Evolutionary conservation across 2,329 filamentous ascomycete genomes (phyloP), one percentile per base, ranked within the genome.

Genomic region (Ophiognomonia clavigignenti-juglandacearum): DNA sequence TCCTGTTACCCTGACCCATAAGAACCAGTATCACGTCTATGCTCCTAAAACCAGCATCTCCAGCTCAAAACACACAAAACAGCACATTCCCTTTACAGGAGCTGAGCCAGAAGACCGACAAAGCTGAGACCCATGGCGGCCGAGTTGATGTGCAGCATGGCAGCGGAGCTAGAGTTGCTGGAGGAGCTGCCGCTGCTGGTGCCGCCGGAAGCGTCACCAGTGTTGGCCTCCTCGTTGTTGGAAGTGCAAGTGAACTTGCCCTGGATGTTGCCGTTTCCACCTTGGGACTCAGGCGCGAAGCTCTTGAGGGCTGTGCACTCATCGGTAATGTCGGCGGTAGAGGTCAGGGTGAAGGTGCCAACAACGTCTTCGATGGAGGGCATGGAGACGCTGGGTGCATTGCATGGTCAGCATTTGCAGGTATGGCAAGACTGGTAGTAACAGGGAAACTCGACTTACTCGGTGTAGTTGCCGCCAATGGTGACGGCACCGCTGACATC

Each of bases 391-490:
- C 89, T 95, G 57, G 1, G 45, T 32, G 3, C 11, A 19, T 6
- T 32, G 3, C 11, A 19, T 6, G 50, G 60, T 73, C 58, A 70
- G 64, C 49, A 29, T 34, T 20, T 50, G 24, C 2, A 16, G 2
- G 4, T 32, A n/a, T 14, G 4, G 19, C 2, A n/a, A 41, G 22
- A 43, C 26, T 26, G 19, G 4, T n/a, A 11, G 9, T 8, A 4
- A 3, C 14, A 26, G 4, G 40, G 7, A 2, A 11, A 2, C 13
- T 43, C 11, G 16, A 80, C 88, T 75, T 77, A 95, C 89, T 79
- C 74, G 54, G 82, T 77, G 68, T 96, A 95, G 73, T 82, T 86
- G 61, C 93, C 93, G 59, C 83, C 83, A 66, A 96, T 81, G 66
- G 89, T 85, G 62, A 97, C 75, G 59, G 88, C 89, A 71, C 91